Base-by-base conservation (phyloP, 371 early-diverging fungal genomes). In the Dichotomocladium elegans region DNA sequence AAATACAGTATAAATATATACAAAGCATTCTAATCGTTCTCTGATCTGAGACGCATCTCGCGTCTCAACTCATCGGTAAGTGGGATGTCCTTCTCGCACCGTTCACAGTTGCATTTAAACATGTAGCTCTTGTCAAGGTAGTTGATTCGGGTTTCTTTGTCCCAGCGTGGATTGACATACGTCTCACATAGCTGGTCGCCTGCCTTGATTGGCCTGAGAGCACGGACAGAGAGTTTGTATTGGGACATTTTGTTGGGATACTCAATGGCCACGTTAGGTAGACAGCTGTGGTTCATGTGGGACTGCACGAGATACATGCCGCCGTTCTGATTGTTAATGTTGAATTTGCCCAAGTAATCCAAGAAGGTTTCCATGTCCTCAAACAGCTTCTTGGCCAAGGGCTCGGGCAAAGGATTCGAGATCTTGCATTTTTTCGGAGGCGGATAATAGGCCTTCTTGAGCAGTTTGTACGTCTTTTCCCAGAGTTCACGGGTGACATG, bases 251-350 rank as follows among this genome's bases (percentile, higher is more conserved):
- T 56, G 52, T 57, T 57, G 29, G 76, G 76, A 50, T 81, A 69
- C 43, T 81, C 83, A 48, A 83, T 81, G 41, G 72, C 58, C 27
- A 80, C 72, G 40, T 80, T 81, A 15, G 83, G 83, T 9, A 61
- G 34, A 33, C 83, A 83, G 43, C 71, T 74, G 44, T 83, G 83
- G 54, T 83, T 83, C 60, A 83, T 68, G 10, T 80, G 79, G 0
- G 83, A 81, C 25, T 85, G 86, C 22, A 83, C 65, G 21, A 83
- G 60, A 55, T 82, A 85, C 60, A 85, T 60, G 45, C 86, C 86
- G 40, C 86, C 86, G 42, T 79, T 80, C 56, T 85, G 86, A 55
- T 85, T 83, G 60, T 85, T 85, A 58, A 85, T 77, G 60, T 83
- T 82, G 68, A 80, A 85, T 56, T 81, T 76, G 40, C 86, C 86